These are phyloP conservation scores for Ophiostoma quercus DNA, from an alignment of 2,329 filamentous ascomycete species.

Conservation along the genomic window DNA sequence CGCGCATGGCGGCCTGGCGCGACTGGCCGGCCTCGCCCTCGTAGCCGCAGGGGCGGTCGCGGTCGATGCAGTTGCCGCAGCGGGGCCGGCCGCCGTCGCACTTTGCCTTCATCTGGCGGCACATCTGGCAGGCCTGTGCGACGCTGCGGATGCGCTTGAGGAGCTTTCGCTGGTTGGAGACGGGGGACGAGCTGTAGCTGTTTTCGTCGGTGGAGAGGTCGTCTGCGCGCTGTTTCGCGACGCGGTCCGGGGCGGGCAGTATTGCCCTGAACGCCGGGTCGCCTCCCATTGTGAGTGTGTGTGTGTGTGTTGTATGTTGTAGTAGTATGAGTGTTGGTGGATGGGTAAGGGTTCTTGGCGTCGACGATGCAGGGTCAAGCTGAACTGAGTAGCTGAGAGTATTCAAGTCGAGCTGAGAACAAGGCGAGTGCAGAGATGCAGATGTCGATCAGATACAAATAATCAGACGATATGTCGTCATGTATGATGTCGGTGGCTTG, in stretches of 20 bases:
- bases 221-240: not conserved
- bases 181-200: not conserved
- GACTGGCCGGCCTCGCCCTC: slow-evolving; percentile 34
- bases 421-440: not conserved
- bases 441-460: not conserved
- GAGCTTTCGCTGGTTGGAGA: slow-evolving; percentile 17
- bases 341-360: not conserved
- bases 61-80: slow-evolving; percentile 32
- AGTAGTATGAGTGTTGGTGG: not conserved
- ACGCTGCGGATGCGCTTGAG: slow-evolving; percentile 28
- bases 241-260: slow-evolving; percentile 23
- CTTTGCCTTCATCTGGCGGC: slow-evolving; percentile 33
- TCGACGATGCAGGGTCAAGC: too few relatives aligned
- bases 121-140: slow-evolving; percentile 32
- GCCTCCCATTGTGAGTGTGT: slow-evolving; percentile 11
- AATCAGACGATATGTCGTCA: not conserved
- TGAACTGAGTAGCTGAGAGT: not conserved
- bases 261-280: slow-evolving; percentile 24
- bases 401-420: not conserved
- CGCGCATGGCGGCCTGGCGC: slow-evolving; percentile 32
- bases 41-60: slow-evolving; percentile 32
- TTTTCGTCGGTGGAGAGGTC: slow-evolving; percentile 18
- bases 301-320: not conserved
- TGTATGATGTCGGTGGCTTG: slow-evolving; percentile 1
- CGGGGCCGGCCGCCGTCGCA: slow-evolving; percentile 34